phyloP scores from a whole-genome alignment of 2,329 filamentous ascomycete genomes.

The Exophiala sp. region DNA sequence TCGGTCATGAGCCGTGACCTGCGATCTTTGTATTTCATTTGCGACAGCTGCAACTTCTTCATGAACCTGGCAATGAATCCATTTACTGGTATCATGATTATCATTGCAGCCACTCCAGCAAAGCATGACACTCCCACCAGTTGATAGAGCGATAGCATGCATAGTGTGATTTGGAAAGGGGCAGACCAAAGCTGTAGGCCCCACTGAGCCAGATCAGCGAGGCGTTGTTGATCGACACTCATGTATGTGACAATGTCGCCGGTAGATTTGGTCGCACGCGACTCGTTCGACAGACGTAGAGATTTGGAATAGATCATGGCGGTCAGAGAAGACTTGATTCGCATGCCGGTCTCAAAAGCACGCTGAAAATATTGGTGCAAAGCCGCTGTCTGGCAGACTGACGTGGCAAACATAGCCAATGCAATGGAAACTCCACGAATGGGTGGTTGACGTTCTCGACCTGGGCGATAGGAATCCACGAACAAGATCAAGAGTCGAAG shows the following conservation, averaged over 20 bases:
- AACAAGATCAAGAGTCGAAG: conserved; percentile 80
- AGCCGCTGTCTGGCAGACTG: conserved; percentile 79
- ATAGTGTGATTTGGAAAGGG: conserved; percentile 91
- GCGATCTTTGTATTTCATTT: conserved; percentile 99
- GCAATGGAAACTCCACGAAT: conserved; percentile 84
- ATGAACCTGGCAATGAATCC: conserved; percentile 87
- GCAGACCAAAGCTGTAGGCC: conserved; percentile 95
- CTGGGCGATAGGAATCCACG: conserved; percentile 68
- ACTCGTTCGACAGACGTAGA: conserved; percentile 86
- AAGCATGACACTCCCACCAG: conserved; percentile 95
- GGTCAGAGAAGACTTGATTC: conserved; percentile 85
- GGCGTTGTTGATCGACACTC: conserved; percentile 93
- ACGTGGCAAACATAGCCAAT: conserved; percentile 85
- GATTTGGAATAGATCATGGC: conserved; percentile 92
- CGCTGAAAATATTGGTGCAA: conserved; percentile 98
- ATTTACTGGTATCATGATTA: conserved; percentile 95
- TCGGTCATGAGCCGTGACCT: conserved; percentile 92
- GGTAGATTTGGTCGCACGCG: conserved; percentile 80
- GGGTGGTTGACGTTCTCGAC: conserved; percentile 65
- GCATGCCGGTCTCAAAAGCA: conserved; percentile 93
- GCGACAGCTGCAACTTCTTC: conserved; percentile 89
- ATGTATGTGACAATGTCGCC: conserved; percentile 99
- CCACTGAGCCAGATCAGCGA: conserved; percentile 93
- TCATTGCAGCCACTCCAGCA: conserved; percentile 89
- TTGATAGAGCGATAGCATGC: conserved; percentile 93